A percentile compares a stretch with the other conserved stretches of the same genome.
Conservation (phyloP, 768 basidiomycete genomes). For the Trametes cingulata region DNA sequence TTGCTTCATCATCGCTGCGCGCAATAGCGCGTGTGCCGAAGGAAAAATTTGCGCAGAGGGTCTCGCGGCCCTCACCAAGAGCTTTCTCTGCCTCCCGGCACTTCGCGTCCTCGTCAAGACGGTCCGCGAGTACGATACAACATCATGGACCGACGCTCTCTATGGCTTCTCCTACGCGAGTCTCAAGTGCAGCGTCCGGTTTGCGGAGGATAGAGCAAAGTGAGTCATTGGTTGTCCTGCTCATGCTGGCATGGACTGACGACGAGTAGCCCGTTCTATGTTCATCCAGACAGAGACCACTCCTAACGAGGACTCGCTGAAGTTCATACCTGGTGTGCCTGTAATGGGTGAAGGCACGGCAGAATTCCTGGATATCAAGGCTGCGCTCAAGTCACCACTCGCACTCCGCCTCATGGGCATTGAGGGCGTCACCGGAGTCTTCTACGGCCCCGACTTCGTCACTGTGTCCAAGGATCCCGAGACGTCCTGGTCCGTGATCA, state of each 20-base stretch:
- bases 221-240: conserved; percentile 4
- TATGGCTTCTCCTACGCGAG: conserved; percentile 32
- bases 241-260: neutral
- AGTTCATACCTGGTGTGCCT: conserved; percentile 91
- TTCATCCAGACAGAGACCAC: conserved; percentile 99
- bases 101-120: conserved; percentile 19
- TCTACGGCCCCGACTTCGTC: conserved; percentile 98
- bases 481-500: conserved; percentile 84
- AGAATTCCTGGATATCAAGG: conserved; percentile 89
- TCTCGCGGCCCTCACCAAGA: neutral
- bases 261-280: conserved; percentile 75
- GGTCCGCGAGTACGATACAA: conserved; percentile 23
- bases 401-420: conserved; percentile 94
- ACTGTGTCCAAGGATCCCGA: conserved; percentile 91
- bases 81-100: conserved; percentile 6
- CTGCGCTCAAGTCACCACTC: conserved; percentile 89
- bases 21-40: conserved; percentile 1
- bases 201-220: conserved; percentile 25
- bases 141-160: conserved; percentile 37
- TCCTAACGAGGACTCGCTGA: conserved; percentile 95
- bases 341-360: conserved; percentile 90
- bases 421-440: conserved; percentile 84
- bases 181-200: neutral
- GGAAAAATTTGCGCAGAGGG: neutral
- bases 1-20: conserved; percentile 18